phyloP scores from a whole-genome alignment of 2,329 filamentous ascomycete genomes.

The Nemania bipapillata region DNA sequence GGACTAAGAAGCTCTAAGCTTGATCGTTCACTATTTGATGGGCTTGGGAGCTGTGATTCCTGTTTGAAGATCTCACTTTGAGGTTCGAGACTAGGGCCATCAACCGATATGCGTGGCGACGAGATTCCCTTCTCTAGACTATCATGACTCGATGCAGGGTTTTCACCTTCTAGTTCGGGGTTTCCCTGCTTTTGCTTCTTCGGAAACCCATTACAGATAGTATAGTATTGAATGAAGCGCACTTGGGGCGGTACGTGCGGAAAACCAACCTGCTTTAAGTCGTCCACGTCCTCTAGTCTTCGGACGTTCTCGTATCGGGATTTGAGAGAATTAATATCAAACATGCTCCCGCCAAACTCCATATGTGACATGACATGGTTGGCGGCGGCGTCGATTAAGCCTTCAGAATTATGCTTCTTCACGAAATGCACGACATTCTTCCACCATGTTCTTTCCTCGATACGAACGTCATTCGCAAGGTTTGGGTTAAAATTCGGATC shows the following conservation, averaged over 20 bases:
- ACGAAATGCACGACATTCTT: constrained; percentile 78
- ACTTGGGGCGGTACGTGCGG: constrained; percentile 64
- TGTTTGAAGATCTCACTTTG: constrained; percentile 4
- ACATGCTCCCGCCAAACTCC: constrained; percentile 83
- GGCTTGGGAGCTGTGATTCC: constrained; percentile 22
- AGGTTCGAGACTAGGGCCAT: constrained; percentile 49
- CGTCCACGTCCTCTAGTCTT: constrained; percentile 76
- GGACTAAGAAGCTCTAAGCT: constrained; percentile 46
- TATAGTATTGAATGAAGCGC: constrained; percentile 91
- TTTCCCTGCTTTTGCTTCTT: constrained; percentile 60
- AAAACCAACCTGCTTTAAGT: constrained; percentile 54
- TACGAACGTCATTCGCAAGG: constrained; percentile 77
- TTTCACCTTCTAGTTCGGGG: constrained; percentile 29
- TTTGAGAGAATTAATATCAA: constrained; percentile 77
- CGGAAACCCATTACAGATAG: constrained; percentile 78
- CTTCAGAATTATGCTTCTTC: constrained; percentile 79
- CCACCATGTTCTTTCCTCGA: constrained; percentile 76
- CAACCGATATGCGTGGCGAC: constrained; percentile 59
- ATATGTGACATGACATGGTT: constrained; percentile 81
- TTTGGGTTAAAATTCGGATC: constrained; percentile 79
- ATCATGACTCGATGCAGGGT: constrained; percentile 35
- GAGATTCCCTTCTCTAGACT: constrained; percentile 33
- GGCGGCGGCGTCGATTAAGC: constrained; percentile 74
- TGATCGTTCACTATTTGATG: constrained; percentile 38
- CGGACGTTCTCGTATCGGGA: constrained; percentile 75